A percentile compares a stretch with the other conserved stretches of the same genome.
phyloP scores from a whole-genome alignment of 345 rosid genomes.

The Bruguiera parviflora region DNA sequence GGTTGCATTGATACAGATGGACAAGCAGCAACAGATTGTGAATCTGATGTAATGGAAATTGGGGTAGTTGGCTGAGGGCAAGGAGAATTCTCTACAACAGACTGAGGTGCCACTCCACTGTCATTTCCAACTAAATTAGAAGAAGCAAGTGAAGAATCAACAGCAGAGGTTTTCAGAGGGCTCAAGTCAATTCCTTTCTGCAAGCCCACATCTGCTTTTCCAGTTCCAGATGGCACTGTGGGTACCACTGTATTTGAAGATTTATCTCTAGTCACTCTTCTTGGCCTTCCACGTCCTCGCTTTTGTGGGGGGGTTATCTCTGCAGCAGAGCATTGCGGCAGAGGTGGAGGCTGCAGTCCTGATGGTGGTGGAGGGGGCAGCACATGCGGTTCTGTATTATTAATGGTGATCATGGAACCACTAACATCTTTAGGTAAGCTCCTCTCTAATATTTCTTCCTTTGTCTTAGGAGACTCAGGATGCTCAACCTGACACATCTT shows the following conservation, averaged over 20 bases:
- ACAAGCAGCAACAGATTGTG: constrained; percentile 34
- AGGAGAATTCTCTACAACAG: constrained; percentile 21
- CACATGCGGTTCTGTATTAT: constrained; percentile 30
- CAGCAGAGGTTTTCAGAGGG: constrained; percentile 26
- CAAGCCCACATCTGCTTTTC: constrained; percentile 34
- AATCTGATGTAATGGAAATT: constrained; percentile 26
- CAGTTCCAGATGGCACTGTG: constrained; percentile 32
- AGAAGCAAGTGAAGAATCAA: constrained; percentile 27
- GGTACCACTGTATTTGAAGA: constrained; percentile 32
- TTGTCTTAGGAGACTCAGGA: constrained; percentile 59
- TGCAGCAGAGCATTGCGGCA: constrained; percentile 30
- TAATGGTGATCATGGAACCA: constrained; percentile 17
- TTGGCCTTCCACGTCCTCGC: constrained; percentile 95
- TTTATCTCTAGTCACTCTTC: constrained; percentile 50
- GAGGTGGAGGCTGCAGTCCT: constrained; percentile 26
- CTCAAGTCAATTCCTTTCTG: constrained; percentile 34
- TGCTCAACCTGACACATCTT: constrained; percentile 79
- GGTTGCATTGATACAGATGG: constrained; percentile 22
- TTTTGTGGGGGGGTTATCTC: constrained; percentile 73
- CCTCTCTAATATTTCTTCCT: constrained; percentile 46
- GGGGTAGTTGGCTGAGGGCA: constrained; percentile 27
- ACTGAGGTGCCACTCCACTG: constrained; percentile 22
- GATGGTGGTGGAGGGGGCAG: constrained; percentile 19
- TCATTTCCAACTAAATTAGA: constrained; percentile 21
- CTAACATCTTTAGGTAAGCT: constrained; percentile 40